phyloP scores from a whole-genome alignment of 2,329 filamentous ascomycete genomes.

The Neonectria faginata region DNA sequence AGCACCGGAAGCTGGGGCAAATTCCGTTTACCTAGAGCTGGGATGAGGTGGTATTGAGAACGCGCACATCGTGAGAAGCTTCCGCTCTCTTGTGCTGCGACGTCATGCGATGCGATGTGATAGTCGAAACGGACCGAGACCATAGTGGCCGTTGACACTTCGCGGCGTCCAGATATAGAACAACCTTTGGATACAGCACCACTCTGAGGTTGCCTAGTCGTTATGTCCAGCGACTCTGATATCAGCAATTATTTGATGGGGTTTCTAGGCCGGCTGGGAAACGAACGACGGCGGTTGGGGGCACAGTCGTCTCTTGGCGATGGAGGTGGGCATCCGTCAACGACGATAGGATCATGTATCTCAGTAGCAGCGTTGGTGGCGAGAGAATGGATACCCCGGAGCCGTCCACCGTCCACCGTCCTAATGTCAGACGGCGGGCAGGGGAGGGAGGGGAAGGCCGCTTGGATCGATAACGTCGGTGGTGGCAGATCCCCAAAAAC shows the following conservation, averaged over 20 bases:
- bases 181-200: not conserved
- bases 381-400: conserved; percentile 16
- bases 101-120: conserved; percentile 31
- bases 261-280: conserved; percentile 24
- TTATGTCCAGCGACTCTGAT: conserved; percentile 21
- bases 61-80: conserved; percentile 10
- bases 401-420: conserved; percentile 15
- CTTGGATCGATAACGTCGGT: conserved; percentile 31
- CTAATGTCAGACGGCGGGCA: conserved; percentile 22
- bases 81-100: conserved; percentile 19
- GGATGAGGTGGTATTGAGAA: conserved; percentile 5
- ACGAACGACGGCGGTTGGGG: not conserved
- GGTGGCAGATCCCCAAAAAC: conserved; percentile 32
- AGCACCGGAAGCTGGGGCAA: conserved; percentile 2
- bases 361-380: conserved; percentile 17
- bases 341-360: conserved; percentile 4
- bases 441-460: conserved; percentile 26
- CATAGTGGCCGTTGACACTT: conserved; percentile 13
- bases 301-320: conserved; percentile 1
- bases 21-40: not conserved
- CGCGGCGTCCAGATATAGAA: conserved; percentile 14
- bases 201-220: not conserved
- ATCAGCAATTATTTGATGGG: conserved; percentile 19
- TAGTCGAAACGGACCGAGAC: conserved; percentile 41
- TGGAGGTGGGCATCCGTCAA: conserved; percentile 10